These are phyloP conservation scores for Andrographis paniculata DNA, from an alignment of 305 asterid genomes.

Conservation along the genomic window DNA sequence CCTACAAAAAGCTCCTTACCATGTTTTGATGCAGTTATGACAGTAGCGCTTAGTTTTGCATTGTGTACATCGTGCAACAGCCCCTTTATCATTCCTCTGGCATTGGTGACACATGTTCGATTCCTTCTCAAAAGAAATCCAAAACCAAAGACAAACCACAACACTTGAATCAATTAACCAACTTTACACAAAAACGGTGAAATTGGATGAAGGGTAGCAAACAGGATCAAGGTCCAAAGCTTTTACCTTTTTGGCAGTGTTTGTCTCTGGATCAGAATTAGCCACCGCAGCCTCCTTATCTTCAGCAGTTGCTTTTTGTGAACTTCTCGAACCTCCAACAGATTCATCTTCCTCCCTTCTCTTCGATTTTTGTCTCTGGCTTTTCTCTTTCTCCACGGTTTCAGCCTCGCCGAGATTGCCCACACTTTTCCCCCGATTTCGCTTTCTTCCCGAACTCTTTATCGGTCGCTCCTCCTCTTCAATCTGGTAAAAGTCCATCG, in stretches of 20 bases:
- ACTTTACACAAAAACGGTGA: no score
- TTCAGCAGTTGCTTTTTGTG: no score
- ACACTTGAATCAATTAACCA: conserved; percentile 11
- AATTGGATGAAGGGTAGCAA: no score
- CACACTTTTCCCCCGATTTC: conserved; percentile 4
- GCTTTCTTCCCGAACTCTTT: no score
- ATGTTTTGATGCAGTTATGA: conserved; percentile 48
- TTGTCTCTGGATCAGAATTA: no score
- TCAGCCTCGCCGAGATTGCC: conserved; percentile 6
- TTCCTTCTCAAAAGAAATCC: conserved; percentile 31
- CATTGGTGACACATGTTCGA: conserved; percentile 69
- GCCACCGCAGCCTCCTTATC: no score
- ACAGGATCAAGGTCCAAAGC: no score
- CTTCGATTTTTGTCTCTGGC: conserved; percentile 15
- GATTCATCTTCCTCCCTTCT: conserved; percentile 13
- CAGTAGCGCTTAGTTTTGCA: conserved; percentile 55
- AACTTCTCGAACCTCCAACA: conserved; percentile 7
- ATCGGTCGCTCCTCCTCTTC: no score
- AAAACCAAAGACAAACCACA: conserved; percentile 4
- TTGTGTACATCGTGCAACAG: conserved; percentile 54
- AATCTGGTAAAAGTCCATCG: no score
- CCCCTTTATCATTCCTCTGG: conserved; percentile 67
- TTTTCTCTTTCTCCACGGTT: conserved; percentile 8
- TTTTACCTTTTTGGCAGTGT: no score
- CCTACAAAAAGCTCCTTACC: conserved; percentile 29